Percentiles rank a stretch among this genome's conserved stretches.
Evolutionary conservation across 805 yeast species (phyloP).

Genomic region (Danielia oregonensis): DNA sequence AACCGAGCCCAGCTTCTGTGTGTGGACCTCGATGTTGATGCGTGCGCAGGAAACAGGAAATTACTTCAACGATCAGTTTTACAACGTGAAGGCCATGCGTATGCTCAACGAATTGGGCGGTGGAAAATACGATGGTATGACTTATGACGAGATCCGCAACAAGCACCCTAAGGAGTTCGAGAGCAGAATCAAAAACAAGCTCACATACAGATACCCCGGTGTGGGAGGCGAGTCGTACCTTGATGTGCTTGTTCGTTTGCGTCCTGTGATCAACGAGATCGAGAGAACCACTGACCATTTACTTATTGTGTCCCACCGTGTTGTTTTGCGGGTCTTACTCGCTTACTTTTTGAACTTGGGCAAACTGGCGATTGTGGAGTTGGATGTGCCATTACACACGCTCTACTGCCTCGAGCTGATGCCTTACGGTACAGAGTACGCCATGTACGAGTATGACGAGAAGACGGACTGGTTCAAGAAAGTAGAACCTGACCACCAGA

Average conservation of each 20-base stretch:
- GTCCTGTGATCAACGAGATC: constrained; percentile 88
- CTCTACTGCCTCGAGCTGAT: constrained; percentile 86
- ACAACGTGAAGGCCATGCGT: constrained; percentile 81
- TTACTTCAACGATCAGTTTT: constrained; percentile 68
- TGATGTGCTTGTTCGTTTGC: constrained; percentile 85
- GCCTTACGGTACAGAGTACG: constrained; percentile 95
- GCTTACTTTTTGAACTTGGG: constrained; percentile 87
- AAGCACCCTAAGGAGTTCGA: constrained; percentile 74
- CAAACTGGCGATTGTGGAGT: constrained; percentile 75
- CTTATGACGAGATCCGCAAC: constrained; percentile 78
- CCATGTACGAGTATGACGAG: constrained; percentile 83
- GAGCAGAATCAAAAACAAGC: constrained; percentile 70
- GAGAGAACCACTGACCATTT: constrained; percentile 90
- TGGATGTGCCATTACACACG: constrained; percentile 91
- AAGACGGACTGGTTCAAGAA: constrained; percentile 70
- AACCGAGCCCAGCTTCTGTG: constrained; percentile 73
- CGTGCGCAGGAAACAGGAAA: constrained; percentile 78
- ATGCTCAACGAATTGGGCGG: constrained; percentile 94
- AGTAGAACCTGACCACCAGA: constrained; percentile 52
- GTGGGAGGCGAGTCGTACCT: constrained; percentile 95
- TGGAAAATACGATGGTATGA: constrained; percentile 89
- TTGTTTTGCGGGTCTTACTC: constrained; percentile 79
- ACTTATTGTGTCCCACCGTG: constrained; percentile 81
- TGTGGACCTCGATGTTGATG: constrained; percentile 86
- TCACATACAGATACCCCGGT: constrained; percentile 91